Evolutionary conservation across 208 protist species (phyloP).

Genomic region (Endotrypanum monterogeii): DNA sequence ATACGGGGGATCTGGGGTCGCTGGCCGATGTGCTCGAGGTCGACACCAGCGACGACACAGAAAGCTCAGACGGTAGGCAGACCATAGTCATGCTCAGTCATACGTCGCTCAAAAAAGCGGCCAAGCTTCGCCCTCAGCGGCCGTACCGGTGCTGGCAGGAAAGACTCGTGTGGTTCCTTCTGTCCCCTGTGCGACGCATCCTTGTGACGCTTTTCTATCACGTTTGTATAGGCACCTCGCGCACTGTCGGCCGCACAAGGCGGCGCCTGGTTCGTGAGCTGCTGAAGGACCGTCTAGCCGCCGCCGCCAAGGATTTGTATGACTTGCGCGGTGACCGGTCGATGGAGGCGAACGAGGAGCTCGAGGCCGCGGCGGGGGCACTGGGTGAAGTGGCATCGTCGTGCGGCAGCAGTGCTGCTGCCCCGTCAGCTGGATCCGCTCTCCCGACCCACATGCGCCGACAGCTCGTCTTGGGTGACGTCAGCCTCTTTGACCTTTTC

Average conservation of each 20-base stretch:
- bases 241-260: slow-evolving; percentile 41
- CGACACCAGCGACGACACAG: slow-evolving; percentile 37
- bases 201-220: slow-evolving; percentile 45
- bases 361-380: slow-evolving; percentile 35
- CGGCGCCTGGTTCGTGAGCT: slow-evolving; percentile 44
- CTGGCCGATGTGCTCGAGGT: slow-evolving; percentile 25
- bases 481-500: slow-evolving; percentile 64
- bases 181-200: slow-evolving; percentile 35
- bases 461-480: slow-evolving; percentile 40
- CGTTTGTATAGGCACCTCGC: slow-evolving; percentile 50
- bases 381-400: slow-evolving; percentile 38
- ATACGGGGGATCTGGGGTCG: slow-evolving; percentile 33
- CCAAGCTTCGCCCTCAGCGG: slow-evolving; percentile 46
- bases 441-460: slow-evolving; percentile 47
- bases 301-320: slow-evolving; percentile 22
- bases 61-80: slow-evolving; percentile 51
- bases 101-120: slow-evolving; percentile 40
- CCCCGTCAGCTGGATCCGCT: slow-evolving; percentile 36
- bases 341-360: slow-evolving; percentile 30
- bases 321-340: slow-evolving; percentile 25
- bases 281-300: slow-evolving; percentile 45
- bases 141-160: slow-evolving; percentile 36
- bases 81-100: slow-evolving; percentile 51
- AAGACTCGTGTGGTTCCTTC: slow-evolving; percentile 33
- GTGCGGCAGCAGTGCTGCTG: slow-evolving; percentile 32